phyloP scores from a whole-genome alignment of 805 yeast species.

The Candida coquimbonensis region DNA sequence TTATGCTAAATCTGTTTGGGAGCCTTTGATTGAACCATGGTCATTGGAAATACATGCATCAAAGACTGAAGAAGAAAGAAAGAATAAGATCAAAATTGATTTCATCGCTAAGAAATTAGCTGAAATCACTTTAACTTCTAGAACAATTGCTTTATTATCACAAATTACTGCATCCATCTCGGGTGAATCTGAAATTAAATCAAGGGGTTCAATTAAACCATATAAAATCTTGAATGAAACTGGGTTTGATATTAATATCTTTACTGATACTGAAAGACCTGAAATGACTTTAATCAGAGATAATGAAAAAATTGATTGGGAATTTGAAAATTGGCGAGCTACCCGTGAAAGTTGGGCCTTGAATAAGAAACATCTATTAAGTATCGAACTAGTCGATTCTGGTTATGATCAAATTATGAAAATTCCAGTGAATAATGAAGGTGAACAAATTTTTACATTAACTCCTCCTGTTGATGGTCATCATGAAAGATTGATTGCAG shows the following conservation, averaged over 20 bases:
- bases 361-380: conserved; percentile 52
- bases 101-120: conserved; percentile 70
- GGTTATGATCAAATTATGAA: conserved; percentile 46
- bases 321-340: conserved; percentile 89
- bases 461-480: conserved; percentile 54
- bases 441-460: conserved; percentile 69
- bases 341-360: conserved; percentile 75
- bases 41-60: conserved; percentile 67
- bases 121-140: conserved; percentile 74
- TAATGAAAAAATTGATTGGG: conserved; percentile 64
- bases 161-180: conserved; percentile 57
- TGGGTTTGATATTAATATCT: conserved; percentile 71
- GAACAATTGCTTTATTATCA: conserved; percentile 70
- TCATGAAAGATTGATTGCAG: conserved; percentile 71
- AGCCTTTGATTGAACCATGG: conserved; percentile 88
- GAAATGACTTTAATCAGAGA: conserved; percentile 31
- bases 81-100: conserved; percentile 50
- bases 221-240: conserved; percentile 78
- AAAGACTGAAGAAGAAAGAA: conserved; percentile 33
- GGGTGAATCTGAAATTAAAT: conserved; percentile 45
- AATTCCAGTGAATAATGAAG: conserved; percentile 72
- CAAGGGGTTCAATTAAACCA: conserved; percentile 78
- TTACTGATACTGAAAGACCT: conserved; percentile 50
- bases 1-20: conserved; percentile 90
- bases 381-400: conserved; percentile 52